These are phyloP conservation scores for Pythium volutum DNA, from an alignment of 352 stramenopile species.

Conservation along the genomic window DNA sequence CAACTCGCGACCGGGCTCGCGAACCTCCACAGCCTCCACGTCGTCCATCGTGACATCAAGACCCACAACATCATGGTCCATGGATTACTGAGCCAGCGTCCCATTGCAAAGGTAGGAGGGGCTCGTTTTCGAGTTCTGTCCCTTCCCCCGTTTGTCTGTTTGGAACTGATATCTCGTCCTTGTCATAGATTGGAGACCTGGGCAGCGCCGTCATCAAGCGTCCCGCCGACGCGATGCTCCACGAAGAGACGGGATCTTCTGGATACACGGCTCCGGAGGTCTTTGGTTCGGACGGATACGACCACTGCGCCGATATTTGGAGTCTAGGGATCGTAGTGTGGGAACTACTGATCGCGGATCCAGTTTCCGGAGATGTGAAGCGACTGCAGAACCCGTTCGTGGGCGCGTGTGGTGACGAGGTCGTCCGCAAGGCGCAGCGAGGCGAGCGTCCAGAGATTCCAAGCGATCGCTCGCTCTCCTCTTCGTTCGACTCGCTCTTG, in stretches of 20 bases:
- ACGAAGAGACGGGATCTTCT: conserved; percentile 20
- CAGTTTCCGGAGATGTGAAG: neutral
- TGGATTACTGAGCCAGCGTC: neutral
- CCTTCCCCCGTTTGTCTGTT: neutral
- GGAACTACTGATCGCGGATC: conserved; percentile 16
- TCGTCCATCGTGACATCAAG: conserved; percentile 29
- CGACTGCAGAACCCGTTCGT: conserved; percentile 14
- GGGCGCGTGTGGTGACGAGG: conserved; percentile 12
- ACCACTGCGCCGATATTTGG: conserved; percentile 24
- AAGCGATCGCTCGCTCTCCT: neutral
- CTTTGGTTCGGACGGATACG: conserved; percentile 20
- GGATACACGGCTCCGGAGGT: conserved; percentile 28
- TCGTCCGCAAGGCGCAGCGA: conserved; percentile 9
- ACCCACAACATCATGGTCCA: conserved; percentile 25
- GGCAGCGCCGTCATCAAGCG: conserved; percentile 15
- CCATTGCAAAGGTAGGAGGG: conserved; percentile 13
- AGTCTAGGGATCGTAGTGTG: conserved; percentile 24
- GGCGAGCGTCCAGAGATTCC: conserved; percentile 14
- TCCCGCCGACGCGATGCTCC: conserved; percentile 7
- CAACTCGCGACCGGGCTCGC: conserved; percentile 17
- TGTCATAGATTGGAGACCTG: conserved; percentile 23
- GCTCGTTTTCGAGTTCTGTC: too few species aligned
- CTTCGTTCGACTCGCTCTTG: conserved; percentile 2
- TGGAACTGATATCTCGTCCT: neutral
- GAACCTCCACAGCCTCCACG: conserved; percentile 1